Base-by-base conservation (phyloP, 352 stramenopile genomes). In the Salisapilia sapeloensis region DNA sequence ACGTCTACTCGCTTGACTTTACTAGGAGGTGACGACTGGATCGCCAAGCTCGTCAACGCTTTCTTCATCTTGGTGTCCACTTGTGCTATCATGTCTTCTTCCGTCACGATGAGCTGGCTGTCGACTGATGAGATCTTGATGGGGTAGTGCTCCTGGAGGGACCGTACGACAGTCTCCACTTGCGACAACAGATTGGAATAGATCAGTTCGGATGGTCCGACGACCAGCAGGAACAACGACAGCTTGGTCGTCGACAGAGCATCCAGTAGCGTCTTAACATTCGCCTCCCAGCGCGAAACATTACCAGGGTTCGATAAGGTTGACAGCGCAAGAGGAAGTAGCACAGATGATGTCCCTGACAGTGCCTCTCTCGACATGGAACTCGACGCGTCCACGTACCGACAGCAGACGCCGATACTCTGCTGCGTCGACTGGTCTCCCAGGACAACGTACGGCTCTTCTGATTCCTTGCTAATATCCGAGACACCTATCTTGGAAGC, bases 281-380 rank as follows among this genome's bases (percentile, higher is more conserved):
- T 55, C 13, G 60, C 44, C 27, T 77, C 48, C 60, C 50, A 80
- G 13, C 19, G 41, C 28, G 44, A 42, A 23, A 57, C 45, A 18
- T 48, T 66, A 4, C 20, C 25, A 13, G 15, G 15, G 35, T 60
- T 33, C 33, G 59, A 39, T 6, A 77, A 29, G 29, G 56, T 40
- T 19, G 38, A 62, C 30, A 85, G 28, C 34, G 72, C 57, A 24
- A 83, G 42, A 6, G 70, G 60, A 1, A 85, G 40, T 4, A 85
- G 23, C 7, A 85, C 46, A 10, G 55, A 53, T 4, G 60, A 76
- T 2, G 55, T 58, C 13, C 56, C 63, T 25, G 48, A 26, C 11
- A 85, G 40, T 33, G 31, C 20, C 39, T 36, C 25, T 70, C 53
- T 20, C 54, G 29, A 7, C 44, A 24, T 5, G 15, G 13, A 7